phyloP scores from a whole-genome alignment of 2,329 filamentous ascomycete genomes.

The Cladosporium sp. region DNA sequence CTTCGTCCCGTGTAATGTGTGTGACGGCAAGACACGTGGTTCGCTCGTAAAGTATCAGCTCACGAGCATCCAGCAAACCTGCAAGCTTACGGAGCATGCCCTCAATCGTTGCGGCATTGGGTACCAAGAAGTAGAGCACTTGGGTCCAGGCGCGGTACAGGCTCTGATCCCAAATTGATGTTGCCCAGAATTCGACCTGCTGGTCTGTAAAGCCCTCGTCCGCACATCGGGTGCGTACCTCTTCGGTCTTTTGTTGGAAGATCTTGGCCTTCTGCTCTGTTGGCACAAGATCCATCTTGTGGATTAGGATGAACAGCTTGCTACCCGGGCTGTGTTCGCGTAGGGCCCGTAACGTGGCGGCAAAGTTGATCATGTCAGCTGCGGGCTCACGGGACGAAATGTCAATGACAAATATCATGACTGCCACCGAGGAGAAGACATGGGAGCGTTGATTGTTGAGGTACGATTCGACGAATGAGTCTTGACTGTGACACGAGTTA shows the following conservation, averaged over 20 bases:
- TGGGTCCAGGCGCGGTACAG: constrained; percentile 98
- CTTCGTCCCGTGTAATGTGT: constrained; percentile 75
- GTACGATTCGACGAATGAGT: constrained; percentile 98
- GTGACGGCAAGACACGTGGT: constrained; percentile 97
- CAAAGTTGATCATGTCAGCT: constrained; percentile 88
- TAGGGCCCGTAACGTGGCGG: constrained; percentile 83
- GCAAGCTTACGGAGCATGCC: constrained; percentile 79
- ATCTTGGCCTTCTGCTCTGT: constrained; percentile 74
- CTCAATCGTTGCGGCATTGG: constrained; percentile 86
- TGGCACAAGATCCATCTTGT: constrained; percentile 98
- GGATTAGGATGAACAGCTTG: constrained; percentile 90
- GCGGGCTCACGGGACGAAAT: constrained; percentile 95
- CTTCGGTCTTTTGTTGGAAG: constrained; percentile 77
- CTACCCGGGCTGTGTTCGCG: constrained; percentile 79
- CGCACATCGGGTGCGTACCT: constrained; percentile 72
- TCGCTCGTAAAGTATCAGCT: constrained; percentile 91
- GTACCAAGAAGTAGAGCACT: constrained; percentile 97
- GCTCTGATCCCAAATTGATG: constrained; percentile 97
- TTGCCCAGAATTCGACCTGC: constrained; percentile 80
- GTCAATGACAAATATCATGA: constrained; percentile 98
- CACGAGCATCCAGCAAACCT: constrained; percentile 84
- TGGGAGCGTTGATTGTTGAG: constrained; percentile 92
- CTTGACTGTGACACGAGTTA: constrained; percentile 62
- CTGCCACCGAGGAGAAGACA: constrained; percentile 94
- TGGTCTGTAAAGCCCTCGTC: constrained; percentile 58